Evolutionary conservation across 2,329 filamentous ascomycete genomes (phyloP).

Genomic region (Acephala macrosclerotiorum): DNA sequence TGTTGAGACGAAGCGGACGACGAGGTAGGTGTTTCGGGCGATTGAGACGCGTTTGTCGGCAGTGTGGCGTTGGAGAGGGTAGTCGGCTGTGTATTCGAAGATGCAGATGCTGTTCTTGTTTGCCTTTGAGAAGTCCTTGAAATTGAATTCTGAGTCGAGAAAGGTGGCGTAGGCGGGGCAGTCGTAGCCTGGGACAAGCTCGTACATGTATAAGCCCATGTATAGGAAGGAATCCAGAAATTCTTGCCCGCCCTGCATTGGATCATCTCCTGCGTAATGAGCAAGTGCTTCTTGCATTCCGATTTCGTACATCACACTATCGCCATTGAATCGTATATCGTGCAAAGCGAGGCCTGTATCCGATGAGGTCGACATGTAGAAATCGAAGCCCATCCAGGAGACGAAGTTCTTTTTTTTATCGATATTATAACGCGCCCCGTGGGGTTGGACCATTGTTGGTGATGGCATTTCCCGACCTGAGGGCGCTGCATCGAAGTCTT

Average conservation of each 20-base stretch:
- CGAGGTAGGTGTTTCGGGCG: constrained; percentile 56
- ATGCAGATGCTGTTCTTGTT: constrained; percentile 61
- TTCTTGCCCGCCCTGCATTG: constrained; percentile 32
- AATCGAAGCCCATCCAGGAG: constrained; percentile 37
- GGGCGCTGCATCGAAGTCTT: constrained; percentile 20
- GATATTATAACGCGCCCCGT: constrained; percentile 31
- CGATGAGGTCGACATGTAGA: constrained; percentile 58
- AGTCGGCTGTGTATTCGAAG: constrained; percentile 59
- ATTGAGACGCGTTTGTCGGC: constrained; percentile 50
- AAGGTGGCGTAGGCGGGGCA: constrained; percentile 59
- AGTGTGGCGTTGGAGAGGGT: constrained; percentile 58
- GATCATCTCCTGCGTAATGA: constrained; percentile 44
- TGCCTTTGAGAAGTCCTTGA: constrained; percentile 51
- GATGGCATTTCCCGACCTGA: constrained; percentile 18
- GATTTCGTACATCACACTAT: constrained; percentile 53
- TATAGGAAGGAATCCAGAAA: constrained; percentile 45
- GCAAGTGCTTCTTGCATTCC: constrained; percentile 58
- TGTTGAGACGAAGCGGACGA: constrained; percentile 55
- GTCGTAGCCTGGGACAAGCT: constrained; percentile 45
- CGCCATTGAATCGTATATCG: constrained; percentile 59
- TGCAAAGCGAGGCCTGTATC: constrained; percentile 58
- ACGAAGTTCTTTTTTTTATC: constrained; percentile 29
- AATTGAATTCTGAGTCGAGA: constrained; percentile 55
- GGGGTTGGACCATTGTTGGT: constrained; percentile 25
- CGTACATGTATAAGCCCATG: constrained; percentile 40